Evolutionary conservation across 192 early-diverging fungal genomes (phyloP), one percentile per base, ranked within the genome.

Genomic region (Phlyctochytrium planicorne): DNA sequence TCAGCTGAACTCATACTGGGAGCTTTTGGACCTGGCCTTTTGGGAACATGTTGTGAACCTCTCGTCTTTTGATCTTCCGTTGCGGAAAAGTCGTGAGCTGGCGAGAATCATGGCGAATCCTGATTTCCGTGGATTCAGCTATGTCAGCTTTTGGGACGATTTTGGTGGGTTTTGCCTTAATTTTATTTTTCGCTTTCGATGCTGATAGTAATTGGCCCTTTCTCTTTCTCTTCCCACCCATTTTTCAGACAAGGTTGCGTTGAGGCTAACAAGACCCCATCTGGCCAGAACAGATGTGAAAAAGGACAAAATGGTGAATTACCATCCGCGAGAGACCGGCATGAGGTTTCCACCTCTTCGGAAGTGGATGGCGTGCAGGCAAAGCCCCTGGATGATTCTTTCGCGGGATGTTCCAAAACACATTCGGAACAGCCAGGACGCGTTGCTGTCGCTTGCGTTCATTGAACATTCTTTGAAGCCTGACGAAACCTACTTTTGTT

Each of bases 41-140:
- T 57, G 55, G 55, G 55, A 84, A 30, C 77, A 66, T 75, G 66
- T 80, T 1, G 74, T 84, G 27, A 84, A 80, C 67, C 55, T 84
- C 2, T 68, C 63, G 40, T 67, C 67, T 27, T 63, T 67, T 34
- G 82, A 84, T 56, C 79, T 62, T 34, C 82, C 82, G 14, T 59
- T 84, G 52, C 59, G 69, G 31, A 66, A 60, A 20, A 79, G 63
- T 31, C 14, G 37, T 16, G 72, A 76, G 27, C 80, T 84, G 4
- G 65, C 75, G 34, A 24, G 55, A 35, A 34, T 67, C 10, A 40
- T 80, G 64, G 63, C 30, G 1, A 34, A 47, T 30, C 34, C 66
- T 3, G 37, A 63, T 36, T 57, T 69, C 34, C 16, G 34, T 3
- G 62, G 65, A 37, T 67, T 63, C 53, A 75, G 73, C 24, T 75